Evolutionary conservation across 257 asterid genomes (phyloP).

Genomic region (Leptodermis oblonga): DNA sequence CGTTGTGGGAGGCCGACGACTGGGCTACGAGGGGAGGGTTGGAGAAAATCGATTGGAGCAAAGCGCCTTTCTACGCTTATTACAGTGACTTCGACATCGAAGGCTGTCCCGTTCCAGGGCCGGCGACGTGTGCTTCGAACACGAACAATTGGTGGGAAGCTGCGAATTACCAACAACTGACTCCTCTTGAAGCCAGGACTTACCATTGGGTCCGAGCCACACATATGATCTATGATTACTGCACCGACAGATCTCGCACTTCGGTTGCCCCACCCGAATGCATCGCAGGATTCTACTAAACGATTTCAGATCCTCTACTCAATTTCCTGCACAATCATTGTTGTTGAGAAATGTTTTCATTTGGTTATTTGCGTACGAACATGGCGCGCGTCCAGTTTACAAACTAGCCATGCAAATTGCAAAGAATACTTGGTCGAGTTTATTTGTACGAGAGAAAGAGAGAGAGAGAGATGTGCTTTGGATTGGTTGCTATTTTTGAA

Average conservation of each 20-base stretch:
- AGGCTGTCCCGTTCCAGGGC: constrained; percentile 74
- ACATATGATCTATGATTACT: constrained; percentile 80
- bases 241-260: constrained; percentile 65
- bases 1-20: constrained; percentile 93
- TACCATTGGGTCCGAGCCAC: constrained; percentile 75
- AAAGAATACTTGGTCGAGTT: background rate
- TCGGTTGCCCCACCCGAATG: constrained; percentile 72
- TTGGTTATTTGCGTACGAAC: background rate
- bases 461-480: no score
- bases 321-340: no score
- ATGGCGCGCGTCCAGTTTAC: no score
- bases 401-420: constrained; percentile 31
- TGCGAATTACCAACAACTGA: constrained; percentile 45
- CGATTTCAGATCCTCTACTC: no score
- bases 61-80: constrained; percentile 79
- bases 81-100: constrained; percentile 85
- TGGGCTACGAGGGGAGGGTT: constrained; percentile 93
- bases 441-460: background rate
- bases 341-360: no score
- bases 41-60: constrained; percentile 86
- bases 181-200: constrained; percentile 41
- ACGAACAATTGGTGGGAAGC: constrained; percentile 85
- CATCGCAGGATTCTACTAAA: constrained; percentile 50
- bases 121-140: constrained; percentile 48
- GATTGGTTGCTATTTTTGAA: constrained; percentile 8